Conservation (phyloP, 495 filamentous ascomycete genomes). For the Margaritispora aquatica region DNA sequence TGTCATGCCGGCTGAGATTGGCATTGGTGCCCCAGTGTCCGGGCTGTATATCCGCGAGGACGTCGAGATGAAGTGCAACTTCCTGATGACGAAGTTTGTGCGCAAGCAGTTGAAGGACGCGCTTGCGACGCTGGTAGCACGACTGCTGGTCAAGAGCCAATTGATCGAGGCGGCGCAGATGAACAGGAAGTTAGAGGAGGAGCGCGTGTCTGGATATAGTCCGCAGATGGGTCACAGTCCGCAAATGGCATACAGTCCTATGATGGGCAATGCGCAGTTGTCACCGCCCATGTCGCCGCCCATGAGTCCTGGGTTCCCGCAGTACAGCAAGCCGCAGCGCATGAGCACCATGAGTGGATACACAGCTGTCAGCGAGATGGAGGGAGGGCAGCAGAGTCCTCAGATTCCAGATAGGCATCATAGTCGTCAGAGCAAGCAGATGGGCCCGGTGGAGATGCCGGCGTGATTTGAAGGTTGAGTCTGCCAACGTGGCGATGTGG, state of each 20-base stretch:
- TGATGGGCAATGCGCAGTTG: neutral
- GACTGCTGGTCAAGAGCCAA: conserved; percentile 55
- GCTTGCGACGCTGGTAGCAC: conserved; percentile 57
- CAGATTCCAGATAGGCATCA: neutral
- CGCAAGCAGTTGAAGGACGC: conserved; percentile 67
- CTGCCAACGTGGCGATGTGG: neutral
- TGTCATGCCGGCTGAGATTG: conserved; percentile 49
- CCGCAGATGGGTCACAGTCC: neutral
- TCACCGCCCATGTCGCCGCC: conserved; percentile 8
- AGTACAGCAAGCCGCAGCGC: neutral
- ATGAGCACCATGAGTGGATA: neutral
- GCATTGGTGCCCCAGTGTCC: conserved; percentile 49
- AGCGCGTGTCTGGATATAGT: neutral
- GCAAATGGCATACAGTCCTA: too few species aligned
- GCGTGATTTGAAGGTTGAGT: neutral
- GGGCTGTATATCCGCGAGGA: conserved; percentile 75
- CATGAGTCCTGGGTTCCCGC: neutral
- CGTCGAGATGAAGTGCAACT: conserved; percentile 69
- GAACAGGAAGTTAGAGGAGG: conserved; percentile 12
- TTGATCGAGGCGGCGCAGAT: conserved; percentile 18
- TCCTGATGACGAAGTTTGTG: conserved; percentile 64
- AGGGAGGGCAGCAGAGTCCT: neutral
- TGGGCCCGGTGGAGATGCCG: neutral
- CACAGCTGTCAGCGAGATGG: conserved; percentile 1
- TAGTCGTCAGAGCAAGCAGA: neutral